Evolutionary conservation across 257 asterid genomes (phyloP).

Genomic region (Cordia subcordata): DNA sequence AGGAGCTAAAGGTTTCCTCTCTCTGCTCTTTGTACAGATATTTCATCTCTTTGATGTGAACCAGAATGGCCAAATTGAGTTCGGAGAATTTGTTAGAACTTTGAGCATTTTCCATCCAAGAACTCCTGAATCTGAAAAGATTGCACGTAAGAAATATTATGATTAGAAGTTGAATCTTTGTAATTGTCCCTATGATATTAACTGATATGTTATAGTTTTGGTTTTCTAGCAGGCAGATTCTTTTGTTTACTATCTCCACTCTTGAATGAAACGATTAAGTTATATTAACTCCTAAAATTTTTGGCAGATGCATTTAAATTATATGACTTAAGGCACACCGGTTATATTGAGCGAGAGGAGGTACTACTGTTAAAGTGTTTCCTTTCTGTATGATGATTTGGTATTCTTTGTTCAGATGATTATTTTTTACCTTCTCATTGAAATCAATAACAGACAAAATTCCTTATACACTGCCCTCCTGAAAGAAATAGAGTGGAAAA

Average conservation of each 20-base stretch:
- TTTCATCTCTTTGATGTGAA: slow-evolving; percentile 27
- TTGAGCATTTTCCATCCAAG: slow-evolving; percentile 29
- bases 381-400: not conserved
- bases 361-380: slow-evolving; percentile 1
- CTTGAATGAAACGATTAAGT: not conserved
- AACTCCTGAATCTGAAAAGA: slow-evolving; percentile 27
- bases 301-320: slow-evolving; percentile 25
- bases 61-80: slow-evolving; percentile 26
- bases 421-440: not conserved
- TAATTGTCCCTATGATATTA: not conserved
- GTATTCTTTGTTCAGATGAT: not conserved
- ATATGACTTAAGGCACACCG: slow-evolving; percentile 26
- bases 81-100: slow-evolving; percentile 23
- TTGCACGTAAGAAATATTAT: slow-evolving; percentile 16
- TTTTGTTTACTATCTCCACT: too few species aligned
- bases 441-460: not conserved
- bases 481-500: too few species aligned
- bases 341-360: slow-evolving; percentile 30
- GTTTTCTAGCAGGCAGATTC: not conserved
- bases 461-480: too few species aligned
- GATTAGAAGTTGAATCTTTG: not conserved
- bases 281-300: slow-evolving; percentile 3
- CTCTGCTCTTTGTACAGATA: slow-evolving; percentile 14
- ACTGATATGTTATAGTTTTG: not conserved
- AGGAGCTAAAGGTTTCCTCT: slow-evolving; percentile 1